Evolutionary conservation across 2,329 filamentous ascomycete species (phyloP).

Genomic region (Acrocalymma vagum): DNA sequence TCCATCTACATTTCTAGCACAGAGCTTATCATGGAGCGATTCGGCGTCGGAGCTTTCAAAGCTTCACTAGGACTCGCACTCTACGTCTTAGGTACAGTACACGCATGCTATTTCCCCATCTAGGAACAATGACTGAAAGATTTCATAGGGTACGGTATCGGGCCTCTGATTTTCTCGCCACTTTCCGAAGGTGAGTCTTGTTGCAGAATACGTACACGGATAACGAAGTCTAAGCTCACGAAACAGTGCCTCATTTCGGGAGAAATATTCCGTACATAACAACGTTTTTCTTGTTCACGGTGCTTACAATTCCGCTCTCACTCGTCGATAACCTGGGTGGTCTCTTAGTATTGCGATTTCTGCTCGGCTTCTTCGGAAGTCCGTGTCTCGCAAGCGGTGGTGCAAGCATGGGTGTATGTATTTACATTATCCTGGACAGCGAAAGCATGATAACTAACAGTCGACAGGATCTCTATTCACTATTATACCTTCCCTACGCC

Average conservation of each 20-base stretch:
- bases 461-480: constrained; percentile 56
- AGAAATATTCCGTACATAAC: constrained; percentile 59
- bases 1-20: constrained; percentile 61
- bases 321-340: constrained; percentile 62
- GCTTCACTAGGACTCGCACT: constrained; percentile 60
- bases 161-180: constrained; percentile 51
- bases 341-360: constrained; percentile 61
- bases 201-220: too few species aligned
- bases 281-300: constrained; percentile 59
- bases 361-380: constrained; percentile 63
- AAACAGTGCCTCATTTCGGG: constrained; percentile 55
- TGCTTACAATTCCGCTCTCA: constrained; percentile 58
- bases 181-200: constrained; percentile 52
- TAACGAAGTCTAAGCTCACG: too few species aligned
- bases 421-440: neutral
- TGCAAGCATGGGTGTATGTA: constrained; percentile 48
- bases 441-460: neutral
- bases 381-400: constrained; percentile 69
- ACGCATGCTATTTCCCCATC: neutral
- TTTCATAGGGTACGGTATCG: constrained; percentile 52
- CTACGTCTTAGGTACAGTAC: constrained; percentile 53
- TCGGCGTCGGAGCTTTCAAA: constrained; percentile 55
- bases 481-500: constrained; percentile 65
- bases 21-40: constrained; percentile 49
- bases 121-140: neutral